Evolutionary conservation across 192 early-diverging fungal genomes (phyloP).

Genomic region (Linnemannia zychae): DNA sequence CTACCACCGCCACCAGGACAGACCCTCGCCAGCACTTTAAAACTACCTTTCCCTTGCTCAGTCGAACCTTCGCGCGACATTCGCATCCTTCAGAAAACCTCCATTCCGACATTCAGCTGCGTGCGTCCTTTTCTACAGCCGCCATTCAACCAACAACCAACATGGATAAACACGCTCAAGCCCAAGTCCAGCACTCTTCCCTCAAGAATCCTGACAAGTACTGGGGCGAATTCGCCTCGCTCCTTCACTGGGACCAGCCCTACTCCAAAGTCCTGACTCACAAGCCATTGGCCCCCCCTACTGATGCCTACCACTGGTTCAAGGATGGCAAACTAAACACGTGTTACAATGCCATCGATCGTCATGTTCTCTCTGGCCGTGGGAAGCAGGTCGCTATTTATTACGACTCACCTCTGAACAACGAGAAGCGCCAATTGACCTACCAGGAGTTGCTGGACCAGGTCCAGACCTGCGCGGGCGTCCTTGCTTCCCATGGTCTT

Average conservation of each 20-base stretch:
- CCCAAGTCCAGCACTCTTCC: constrained; percentile 33
- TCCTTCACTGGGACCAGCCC: constrained; percentile 63
- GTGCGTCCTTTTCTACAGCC: not conserved
- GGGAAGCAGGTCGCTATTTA: constrained; percentile 74
- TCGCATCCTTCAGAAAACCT: not conserved
- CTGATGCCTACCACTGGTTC: constrained; percentile 72
- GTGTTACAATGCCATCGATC: constrained; percentile 85
- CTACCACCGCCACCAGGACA: constrained; percentile 9
- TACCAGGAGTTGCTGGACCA: constrained; percentile 77
- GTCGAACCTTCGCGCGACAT: not conserved
- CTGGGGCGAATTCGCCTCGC: constrained; percentile 62
- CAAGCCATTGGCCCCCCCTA: constrained; percentile 35
- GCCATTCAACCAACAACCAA: constrained; percentile 4
- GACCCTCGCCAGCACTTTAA: not conserved
- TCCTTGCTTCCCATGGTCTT: constrained; percentile 73
- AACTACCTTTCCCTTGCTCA: not conserved
- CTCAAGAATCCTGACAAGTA: constrained; percentile 62
- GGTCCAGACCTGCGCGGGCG: constrained; percentile 76
- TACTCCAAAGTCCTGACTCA: constrained; percentile 54
- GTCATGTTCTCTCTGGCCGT: constrained; percentile 73
- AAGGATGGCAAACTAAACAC: constrained; percentile 80
- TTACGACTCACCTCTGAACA: constrained; percentile 81
- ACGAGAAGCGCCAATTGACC: constrained; percentile 65
- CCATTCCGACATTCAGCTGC: not conserved
- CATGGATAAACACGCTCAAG: constrained; percentile 39